A percentile compares a stretch with the other conserved stretches of the same genome.
These are phyloP conservation scores for Ceratobasidium sp. DNA, from an alignment of 1,284 basidiomycete species.

Conservation along the genomic window DNA sequence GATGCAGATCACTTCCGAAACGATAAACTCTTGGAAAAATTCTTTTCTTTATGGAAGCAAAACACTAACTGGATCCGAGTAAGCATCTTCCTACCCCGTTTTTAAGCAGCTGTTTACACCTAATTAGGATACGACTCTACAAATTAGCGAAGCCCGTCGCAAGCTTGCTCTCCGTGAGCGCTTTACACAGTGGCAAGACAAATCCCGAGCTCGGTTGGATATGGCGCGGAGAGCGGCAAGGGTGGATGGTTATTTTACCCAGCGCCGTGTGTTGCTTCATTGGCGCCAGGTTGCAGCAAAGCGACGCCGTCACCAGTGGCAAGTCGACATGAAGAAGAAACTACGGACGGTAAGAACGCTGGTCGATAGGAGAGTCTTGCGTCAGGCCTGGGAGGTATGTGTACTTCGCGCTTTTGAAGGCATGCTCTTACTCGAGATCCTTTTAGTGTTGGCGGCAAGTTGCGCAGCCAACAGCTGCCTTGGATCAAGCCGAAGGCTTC, in stretches of 20 bases:
- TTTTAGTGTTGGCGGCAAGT: slow-evolving; percentile 42
- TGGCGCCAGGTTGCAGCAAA: slow-evolving; percentile 38
- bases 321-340: slow-evolving; percentile 43
- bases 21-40: slow-evolving; percentile 70
- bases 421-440: neutral
- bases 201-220: slow-evolving; percentile 10
- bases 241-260: slow-evolving; percentile 42
- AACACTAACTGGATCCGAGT: slow-evolving; percentile 76
- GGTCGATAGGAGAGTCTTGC: slow-evolving; percentile 42
- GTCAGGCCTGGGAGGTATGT: slow-evolving; percentile 43
- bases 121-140: slow-evolving; percentile 45
- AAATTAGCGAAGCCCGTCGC: slow-evolving; percentile 50
- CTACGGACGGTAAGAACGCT: slow-evolving; percentile 17
- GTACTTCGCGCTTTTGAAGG: neutral
- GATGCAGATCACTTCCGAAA: slow-evolving; percentile 75
- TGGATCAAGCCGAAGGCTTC: slow-evolving; percentile 24
- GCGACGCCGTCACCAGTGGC: slow-evolving; percentile 42
- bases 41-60: slow-evolving; percentile 75
- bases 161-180: slow-evolving; percentile 48
- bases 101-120: neutral
- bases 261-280: slow-evolving; percentile 23
- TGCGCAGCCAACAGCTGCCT: slow-evolving; percentile 13
- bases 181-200: slow-evolving; percentile 46
- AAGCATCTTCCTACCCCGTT: slow-evolving; percentile 53
- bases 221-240: slow-evolving; percentile 39